Evolutionary conservation across 805 yeast species (phyloP), one percentile per base, ranked within the genome.

Genomic region (Candida loeiensis): DNA sequence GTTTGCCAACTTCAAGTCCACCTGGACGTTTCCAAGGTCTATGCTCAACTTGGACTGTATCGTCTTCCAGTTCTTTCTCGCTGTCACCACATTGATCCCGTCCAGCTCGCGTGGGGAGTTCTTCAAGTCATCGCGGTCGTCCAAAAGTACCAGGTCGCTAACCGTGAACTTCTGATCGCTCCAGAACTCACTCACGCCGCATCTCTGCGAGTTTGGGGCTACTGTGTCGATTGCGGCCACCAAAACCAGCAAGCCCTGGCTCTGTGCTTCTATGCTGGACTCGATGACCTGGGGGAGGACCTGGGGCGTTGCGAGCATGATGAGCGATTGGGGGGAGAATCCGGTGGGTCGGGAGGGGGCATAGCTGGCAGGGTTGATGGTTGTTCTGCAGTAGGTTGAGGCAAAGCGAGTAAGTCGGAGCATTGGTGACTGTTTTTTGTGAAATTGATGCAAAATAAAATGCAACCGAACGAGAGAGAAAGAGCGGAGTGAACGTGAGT

Each of bases 191-290:
- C 66, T 55, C 2, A 67, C 49, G 0, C 73, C 75, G 44, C 58
- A 53, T 24, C 65, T 43, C 8, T 45, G 46, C 2, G 65, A 60
- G 34, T 53, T 51, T 13, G 66, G 64, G 11, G 61, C 58, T 13
- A 64, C 57, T 3, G 66, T 49, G 40, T 69, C 74, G 3, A 67
- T 55, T 1, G 71, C 73, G 0, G 71, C 74, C 11, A 68, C 71
- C 8, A 63, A 48, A 2, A 66, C 59, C 47, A 67, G 73, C 14
- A 68, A 28, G 5, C 50, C 39, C 12, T 53, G 39, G 13, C 52
- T 25, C 30, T 61, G 49, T 8, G 60, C 43, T 1, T 42, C 31
- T 9, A 68, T 59, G 13, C 66, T 53, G 30, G 58, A 48, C 18
- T 58, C 56, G n/a, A 66, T 63, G 24, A 60, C 58, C 4, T 38